phyloP scores from a whole-genome alignment of 176 grass and related monocot genomes.

The Puya raimondii region DNA sequence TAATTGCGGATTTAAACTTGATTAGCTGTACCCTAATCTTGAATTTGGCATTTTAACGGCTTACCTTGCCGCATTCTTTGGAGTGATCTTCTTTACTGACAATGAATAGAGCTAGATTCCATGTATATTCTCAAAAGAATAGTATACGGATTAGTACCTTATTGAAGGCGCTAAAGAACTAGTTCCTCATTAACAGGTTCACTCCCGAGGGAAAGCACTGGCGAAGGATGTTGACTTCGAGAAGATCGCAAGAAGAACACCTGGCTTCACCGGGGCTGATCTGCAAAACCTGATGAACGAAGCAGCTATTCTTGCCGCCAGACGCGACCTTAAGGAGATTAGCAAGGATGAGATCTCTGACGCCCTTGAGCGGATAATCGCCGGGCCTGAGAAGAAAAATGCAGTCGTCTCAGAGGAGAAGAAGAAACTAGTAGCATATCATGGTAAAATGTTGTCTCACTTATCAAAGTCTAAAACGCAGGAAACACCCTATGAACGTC shows the following conservation, averaged over 20 bases:
- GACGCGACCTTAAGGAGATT: slow-evolving; percentile 96
- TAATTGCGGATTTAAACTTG: no score
- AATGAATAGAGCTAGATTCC: no score
- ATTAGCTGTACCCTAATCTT: no score
- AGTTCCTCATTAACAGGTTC: slow-evolving; percentile 42
- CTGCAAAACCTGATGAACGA: slow-evolving; percentile 96
- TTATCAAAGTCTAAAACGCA: no score
- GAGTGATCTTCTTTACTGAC: no score
- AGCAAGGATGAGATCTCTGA: slow-evolving; percentile 99
- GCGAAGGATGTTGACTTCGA: slow-evolving; percentile 95
- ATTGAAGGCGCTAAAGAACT: not conserved
- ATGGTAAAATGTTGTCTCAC: slow-evolving; percentile 41
- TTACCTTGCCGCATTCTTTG: no score
- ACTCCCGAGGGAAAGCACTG: slow-evolving; percentile 91
- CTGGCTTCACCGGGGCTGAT: slow-evolving; percentile 96
- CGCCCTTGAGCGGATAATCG: slow-evolving; percentile 97
- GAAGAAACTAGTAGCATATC: slow-evolving; percentile 89
- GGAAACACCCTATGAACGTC: no score
- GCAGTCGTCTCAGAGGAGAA: slow-evolving; percentile 94
- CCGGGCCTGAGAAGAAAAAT: slow-evolving; percentile 98
- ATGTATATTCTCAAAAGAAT: no score
- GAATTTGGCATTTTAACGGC: no score
- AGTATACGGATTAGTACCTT: not conserved
- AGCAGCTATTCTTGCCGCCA: slow-evolving; percentile 90
- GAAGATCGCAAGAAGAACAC: slow-evolving; percentile 89